Evolutionary conservation across 1,284 basidiomycete species (phyloP), one percentile per base, ranked within the genome.

Genomic region (Tilletia caries): DNA sequence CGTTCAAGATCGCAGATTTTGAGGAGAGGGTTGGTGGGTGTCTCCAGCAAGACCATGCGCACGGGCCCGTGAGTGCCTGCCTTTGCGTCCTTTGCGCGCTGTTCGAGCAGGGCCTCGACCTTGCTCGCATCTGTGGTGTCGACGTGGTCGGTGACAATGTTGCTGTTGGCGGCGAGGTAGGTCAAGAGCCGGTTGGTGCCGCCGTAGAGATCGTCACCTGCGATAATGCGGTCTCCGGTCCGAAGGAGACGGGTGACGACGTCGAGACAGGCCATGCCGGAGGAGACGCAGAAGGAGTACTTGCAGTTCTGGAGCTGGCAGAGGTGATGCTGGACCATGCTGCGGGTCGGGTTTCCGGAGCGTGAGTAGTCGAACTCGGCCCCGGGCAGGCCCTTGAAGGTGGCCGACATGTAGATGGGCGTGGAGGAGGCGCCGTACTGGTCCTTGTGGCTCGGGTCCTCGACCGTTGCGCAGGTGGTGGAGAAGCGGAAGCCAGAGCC

Each of bases 191-290:
- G 91, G 85, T 99, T 95, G 27, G 96, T 97, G 25, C 96, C 96
- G 50, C 96, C 96, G 84, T 99, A 99, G 52, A 98, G 86, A 84
- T 99, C 96, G 84, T 98, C 93, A 48, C 95, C 95, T 2, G 96
- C 95, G 76, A 99, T 91, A 75, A 99, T 89, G 81, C 94, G 91
- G 84, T 95, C 91, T 27, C 93, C 93, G 1, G 95, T 93, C 85
- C 95, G 95, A 76, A 98, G 89, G 46, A 97, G 84, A 60, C 96
- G 91, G 58, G 97, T 89, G 79, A 98, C 97, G 68, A 95, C 89
- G 83, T 99, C 96, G 67, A 98, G 88, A 20, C 94, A 94, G 20
- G 95, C 95, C 96, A 99, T 99, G 70, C 96, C 96, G 10, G 93
- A 95, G 8, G 92, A 92, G 6, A 98, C 93, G 29, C 91, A 89